phyloP scores from a whole-genome alignment of 2,329 filamentous ascomycete species.

The Aureobasidium sp. region DNA sequence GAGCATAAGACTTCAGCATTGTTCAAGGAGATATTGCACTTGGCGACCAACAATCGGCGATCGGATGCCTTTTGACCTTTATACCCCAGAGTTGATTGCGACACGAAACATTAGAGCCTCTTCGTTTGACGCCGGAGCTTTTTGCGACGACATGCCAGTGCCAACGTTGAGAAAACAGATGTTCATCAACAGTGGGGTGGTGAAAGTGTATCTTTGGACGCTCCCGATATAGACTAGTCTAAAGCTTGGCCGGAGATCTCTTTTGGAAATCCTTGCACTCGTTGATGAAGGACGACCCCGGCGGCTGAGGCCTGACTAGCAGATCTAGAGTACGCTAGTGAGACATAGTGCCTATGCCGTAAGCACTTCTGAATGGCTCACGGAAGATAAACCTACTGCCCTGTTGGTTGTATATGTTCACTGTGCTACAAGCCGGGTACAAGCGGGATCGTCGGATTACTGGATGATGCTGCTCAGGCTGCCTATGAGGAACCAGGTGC shows the following conservation, averaged over 20 bases:
- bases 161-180: neutral
- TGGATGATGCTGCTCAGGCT: neutral
- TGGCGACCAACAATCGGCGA: conserved; percentile 1
- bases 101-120: conserved; percentile 1
- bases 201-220: neutral
- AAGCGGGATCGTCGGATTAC: neutral
- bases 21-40: neutral
- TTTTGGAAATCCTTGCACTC: conserved; percentile 6
- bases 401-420: neutral
- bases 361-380: neutral
- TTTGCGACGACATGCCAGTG: neutral
- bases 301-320: neutral
- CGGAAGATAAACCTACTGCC: conserved; percentile 1
- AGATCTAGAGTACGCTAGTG: neutral
- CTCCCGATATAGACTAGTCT: neutral
- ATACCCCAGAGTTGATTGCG: neutral
- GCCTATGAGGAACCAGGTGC: neutral
- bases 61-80: neutral
- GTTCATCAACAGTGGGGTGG: neutral
- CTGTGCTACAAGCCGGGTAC: neutral
- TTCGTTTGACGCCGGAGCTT: neutral
- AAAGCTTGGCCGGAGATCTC: conserved; percentile 11
- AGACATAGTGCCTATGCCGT: neutral
- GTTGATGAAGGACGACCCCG: neutral
- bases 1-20: neutral